Conservation (phyloP, 2,329 filamentous ascomycete genomes). For the Nigrospora osmanthi region DNA sequence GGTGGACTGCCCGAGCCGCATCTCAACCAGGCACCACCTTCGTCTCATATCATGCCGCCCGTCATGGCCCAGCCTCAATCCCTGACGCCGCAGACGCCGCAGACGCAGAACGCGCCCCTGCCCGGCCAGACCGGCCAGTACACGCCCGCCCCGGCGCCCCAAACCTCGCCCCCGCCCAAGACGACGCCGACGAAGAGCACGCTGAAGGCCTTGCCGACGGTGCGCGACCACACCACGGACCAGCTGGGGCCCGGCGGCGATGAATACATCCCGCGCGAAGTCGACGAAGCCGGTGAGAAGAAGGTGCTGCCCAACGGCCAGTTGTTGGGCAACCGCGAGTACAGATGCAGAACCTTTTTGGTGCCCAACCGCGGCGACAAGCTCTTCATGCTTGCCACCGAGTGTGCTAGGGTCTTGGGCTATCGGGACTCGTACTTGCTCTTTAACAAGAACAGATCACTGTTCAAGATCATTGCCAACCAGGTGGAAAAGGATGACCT, state of each 20-base stretch:
- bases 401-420: slow-evolving; percentile 86
- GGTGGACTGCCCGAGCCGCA: slow-evolving; percentile 46
- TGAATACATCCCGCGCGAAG: slow-evolving; percentile 90
- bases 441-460: slow-evolving; percentile 96
- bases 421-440: slow-evolving; percentile 97
- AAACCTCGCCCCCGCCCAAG: slow-evolving; percentile 63
- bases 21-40: slow-evolving; percentile 6
- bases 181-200: slow-evolving; percentile 75
- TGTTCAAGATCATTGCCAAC: slow-evolving; percentile 96
- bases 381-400: slow-evolving; percentile 96
- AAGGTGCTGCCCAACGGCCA: slow-evolving; percentile 84
- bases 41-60: slow-evolving; percentile 32
- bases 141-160: slow-evolving; percentile 28
- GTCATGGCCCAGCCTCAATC: slow-evolving; percentile 30
- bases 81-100: slow-evolving; percentile 43
- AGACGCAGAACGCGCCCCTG: slow-evolving; percentile 38
- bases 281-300: slow-evolving; percentile 86
- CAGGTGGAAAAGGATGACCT: slow-evolving; percentile 95
- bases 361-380: slow-evolving; percentile 88
- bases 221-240: slow-evolving; percentile 94
- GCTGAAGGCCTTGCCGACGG: slow-evolving; percentile 89
- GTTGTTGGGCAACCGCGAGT: slow-evolving; percentile 74
- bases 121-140: slow-evolving; percentile 34
- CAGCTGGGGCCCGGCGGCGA: slow-evolving; percentile 84
- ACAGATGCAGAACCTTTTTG: slow-evolving; percentile 87